Base-by-base conservation (phyloP, 805 yeast species). In the Candida insectalens region DNA sequence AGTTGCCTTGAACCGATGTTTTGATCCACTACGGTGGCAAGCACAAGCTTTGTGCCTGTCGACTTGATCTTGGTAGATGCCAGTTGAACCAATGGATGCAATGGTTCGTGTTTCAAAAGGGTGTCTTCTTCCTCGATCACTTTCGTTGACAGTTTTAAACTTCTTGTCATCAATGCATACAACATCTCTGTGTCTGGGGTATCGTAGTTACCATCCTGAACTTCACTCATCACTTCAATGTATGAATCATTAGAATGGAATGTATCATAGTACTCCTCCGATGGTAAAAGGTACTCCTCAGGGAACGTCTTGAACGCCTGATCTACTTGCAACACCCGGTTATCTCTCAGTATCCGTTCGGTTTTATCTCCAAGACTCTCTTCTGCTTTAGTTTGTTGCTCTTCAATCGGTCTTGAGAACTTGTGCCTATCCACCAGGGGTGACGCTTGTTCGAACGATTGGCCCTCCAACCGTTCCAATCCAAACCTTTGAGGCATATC, bases 201-300 rank as follows among this genome's bases (percentile, higher is more conserved):
- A 3, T 39, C 43, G 33, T 26, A 51, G 15, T 33, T 32, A 2
- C 45, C 44, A 2, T 40, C 30, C 13, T 44, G 35, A 13, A 50
- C 32, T 23, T 51, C 53, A 33, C 49, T 46, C 35, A 47, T 17
- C 5, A 49, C 28, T 30, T 47, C 53, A 13, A 48, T 41, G 23
- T 37, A 30, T 3, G 33, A 30, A 31, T 50, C 50, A 19, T 41
- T 34, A 1, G 42, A 30, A 29, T 49, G 46, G 3, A 50, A 19
- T 27, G 36, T 36, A 2, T 46, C 38, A 12, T 44, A 33, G 30
- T 41, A 50, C 5, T 37, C 44, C 16, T 39, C 45, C 5, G 37
- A 39, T 4, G 52, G 36, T 3, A 45, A 29, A 2, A 37, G 16
- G 29, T 39, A 29, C 4, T 38, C 36, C 7, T 31, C 29, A 16